phyloP scores from a whole-genome alignment of 2,329 filamentous ascomycete genomes.

The Periconia sp. region DNA sequence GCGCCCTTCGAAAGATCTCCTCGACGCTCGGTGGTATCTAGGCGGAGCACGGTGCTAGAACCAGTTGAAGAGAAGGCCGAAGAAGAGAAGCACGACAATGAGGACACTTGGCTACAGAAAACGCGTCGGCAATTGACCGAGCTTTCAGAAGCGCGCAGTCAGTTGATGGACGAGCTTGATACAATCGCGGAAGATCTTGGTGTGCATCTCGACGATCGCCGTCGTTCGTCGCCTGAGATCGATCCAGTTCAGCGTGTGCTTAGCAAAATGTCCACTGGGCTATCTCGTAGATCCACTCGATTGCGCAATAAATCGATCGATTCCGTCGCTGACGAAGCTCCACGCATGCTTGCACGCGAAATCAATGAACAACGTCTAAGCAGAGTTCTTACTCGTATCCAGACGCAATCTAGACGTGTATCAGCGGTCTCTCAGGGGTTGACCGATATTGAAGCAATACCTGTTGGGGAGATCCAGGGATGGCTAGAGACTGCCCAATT shows the following conservation, averaged over 20 bases:
- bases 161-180: conserved; percentile 35
- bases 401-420: conserved; percentile 17
- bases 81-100: conserved; percentile 12
- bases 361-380: conserved; percentile 18
- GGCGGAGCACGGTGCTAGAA: not conserved
- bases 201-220: conserved; percentile 24
- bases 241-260: conserved; percentile 17
- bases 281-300: conserved; percentile 14
- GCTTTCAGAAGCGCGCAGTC: conserved; percentile 26
- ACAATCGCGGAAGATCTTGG: conserved; percentile 34
- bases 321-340: conserved; percentile 20
- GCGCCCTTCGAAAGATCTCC: conserved; percentile 26
- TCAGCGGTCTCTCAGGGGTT: conserved; percentile 15
- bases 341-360: conserved; percentile 18
- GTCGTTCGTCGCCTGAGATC: conserved; percentile 3
- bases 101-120: conserved; percentile 26
- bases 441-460: conserved; percentile 15
- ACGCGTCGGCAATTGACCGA: conserved; percentile 25
- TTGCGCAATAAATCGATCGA: conserved; percentile 26
- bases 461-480: conserved; percentile 18
- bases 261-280: conserved; percentile 12
- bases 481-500: conserved; percentile 25
- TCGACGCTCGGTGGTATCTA: conserved; percentile 9
- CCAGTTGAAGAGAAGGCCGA: conserved; percentile 7
- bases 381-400: conserved; percentile 18